Conservation (phyloP, 352 stramenopile species). For the Globisporangium nunn region DNA sequence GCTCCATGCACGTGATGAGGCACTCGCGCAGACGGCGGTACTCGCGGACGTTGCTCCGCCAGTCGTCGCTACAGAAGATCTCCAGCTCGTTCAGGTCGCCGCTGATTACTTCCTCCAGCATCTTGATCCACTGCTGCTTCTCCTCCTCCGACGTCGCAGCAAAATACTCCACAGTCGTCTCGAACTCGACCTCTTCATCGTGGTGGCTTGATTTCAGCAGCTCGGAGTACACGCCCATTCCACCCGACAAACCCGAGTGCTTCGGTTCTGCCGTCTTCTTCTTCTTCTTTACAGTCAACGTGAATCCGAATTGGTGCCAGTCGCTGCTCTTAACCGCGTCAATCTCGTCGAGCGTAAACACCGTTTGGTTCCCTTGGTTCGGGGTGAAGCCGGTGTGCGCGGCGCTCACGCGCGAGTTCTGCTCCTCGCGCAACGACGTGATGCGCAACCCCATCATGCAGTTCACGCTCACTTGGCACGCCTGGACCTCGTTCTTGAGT, state of each 20-base stretch:
- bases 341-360: slow-evolving; percentile 79
- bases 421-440: slow-evolving; percentile 46
- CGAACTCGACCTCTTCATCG: slow-evolving; percentile 22
- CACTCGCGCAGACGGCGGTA: slow-evolving; percentile 72
- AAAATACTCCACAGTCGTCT: slow-evolving; percentile 67
- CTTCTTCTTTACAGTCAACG: slow-evolving; percentile 62
- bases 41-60: slow-evolving; percentile 82
- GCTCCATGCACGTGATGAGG: slow-evolving; percentile 79
- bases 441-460: slow-evolving; percentile 85
- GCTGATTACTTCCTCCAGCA: slow-evolving; percentile 68
- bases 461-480: slow-evolving; percentile 66
- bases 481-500: slow-evolving; percentile 72
- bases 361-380: slow-evolving; percentile 52
- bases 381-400: slow-evolving; percentile 48
- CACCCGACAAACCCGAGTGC: slow-evolving; percentile 1
- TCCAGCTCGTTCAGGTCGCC: slow-evolving; percentile 77
- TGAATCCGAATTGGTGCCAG: slow-evolving; percentile 72
- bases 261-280: slow-evolving; percentile 15
- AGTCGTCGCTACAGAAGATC: slow-evolving; percentile 86
- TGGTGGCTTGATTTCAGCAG: slow-evolving; percentile 10
- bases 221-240: slow-evolving; percentile 12
- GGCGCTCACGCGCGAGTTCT: slow-evolving; percentile 20
- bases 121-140: slow-evolving; percentile 60
- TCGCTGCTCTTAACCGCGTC: slow-evolving; percentile 60
- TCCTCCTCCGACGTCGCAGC: slow-evolving; percentile 55